Evolutionary conservation across 768 basidiomycete genomes (phyloP), one percentile per base, ranked within the genome.

Genomic region (Lyophyllum atratum): DNA sequence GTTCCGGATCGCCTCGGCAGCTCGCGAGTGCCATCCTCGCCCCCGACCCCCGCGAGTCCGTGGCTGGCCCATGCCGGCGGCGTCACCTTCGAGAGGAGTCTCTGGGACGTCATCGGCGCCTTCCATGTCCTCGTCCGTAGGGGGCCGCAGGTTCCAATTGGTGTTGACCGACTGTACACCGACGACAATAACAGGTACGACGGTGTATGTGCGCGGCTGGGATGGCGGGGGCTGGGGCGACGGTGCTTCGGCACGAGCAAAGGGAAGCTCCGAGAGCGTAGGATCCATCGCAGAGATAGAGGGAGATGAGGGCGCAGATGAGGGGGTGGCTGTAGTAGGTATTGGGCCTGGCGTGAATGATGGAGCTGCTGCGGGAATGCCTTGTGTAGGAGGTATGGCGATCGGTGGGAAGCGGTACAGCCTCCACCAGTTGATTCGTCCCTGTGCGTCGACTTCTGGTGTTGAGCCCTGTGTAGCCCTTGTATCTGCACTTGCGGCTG

Each of bases 151-250:
- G 58, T 74, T 70, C 76, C 77, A 70, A 33, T 67, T 68, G 62
- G 78, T 71, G 65, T 82, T 81, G 29, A 92, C 88, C 56, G 86
- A 88, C 71, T 92, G 91, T 44, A 93, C 72, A 9, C 91, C 91
- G 25, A 93, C 90, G 53, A 93, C 85, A 58, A 93, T 91, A 59
- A 93, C 89, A 19, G 91, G 91, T 14, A 92, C 84, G 33, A 92
- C 87, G 21, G 84, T 72, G 60, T 78, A 65, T 19, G 14, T 49
- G 39, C 25, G 40, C 24, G 49, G 48, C 15, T 24, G 53, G 37
- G 33, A 28, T 10, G 37, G 17, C 8, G 19, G 37, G 6, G 43
- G 52, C 22, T 14, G 60, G 21, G 34, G 61, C 40, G 28, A 60
- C 49, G 19, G 59, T 28, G 29, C 51, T 54, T 60, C 37, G 43